A percentile compares a stretch with the other conserved stretches of the same genome.
phyloP scores from a whole-genome alignment of 345 rosid species.

The Populus davidiana region DNA sequence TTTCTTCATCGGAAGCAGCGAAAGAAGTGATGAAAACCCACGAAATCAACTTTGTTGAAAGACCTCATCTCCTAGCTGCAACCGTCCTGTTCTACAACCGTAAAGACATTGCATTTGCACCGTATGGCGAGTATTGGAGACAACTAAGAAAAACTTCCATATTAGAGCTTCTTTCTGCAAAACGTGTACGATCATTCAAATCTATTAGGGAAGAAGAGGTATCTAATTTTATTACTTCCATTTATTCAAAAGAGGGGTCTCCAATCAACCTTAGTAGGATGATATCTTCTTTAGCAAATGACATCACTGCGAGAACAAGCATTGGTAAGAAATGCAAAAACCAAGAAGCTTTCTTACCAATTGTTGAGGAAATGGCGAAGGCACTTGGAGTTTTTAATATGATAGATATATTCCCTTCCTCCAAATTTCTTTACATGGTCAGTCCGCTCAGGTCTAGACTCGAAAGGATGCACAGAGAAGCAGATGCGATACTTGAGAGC shows the following conservation, averaged over 20 bases:
- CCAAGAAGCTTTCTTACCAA: slow-evolving; percentile 15
- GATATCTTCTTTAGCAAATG: slow-evolving; percentile 10
- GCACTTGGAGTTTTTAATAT: slow-evolving; percentile 21
- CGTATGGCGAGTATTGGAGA: slow-evolving; percentile 31
- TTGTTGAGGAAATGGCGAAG: not conserved
- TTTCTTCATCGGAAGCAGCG: slow-evolving; percentile 29
- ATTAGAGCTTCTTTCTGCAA: slow-evolving; percentile 9
- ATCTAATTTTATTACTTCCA: not conserved
- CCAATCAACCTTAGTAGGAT: slow-evolving; percentile 16
- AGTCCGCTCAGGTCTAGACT: slow-evolving; percentile 19
- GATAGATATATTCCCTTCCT: slow-evolving; percentile 34
- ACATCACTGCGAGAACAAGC: slow-evolving; percentile 20
- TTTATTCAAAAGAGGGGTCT: slow-evolving; percentile 2
- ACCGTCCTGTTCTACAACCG: not conserved
- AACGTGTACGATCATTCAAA: slow-evolving; percentile 20
- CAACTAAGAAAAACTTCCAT: slow-evolving; percentile 25
- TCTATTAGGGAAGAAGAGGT: slow-evolving; percentile 18
- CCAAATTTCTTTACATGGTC: slow-evolving; percentile 13
- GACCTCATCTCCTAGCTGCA: not conserved
- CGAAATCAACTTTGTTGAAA: slow-evolving; percentile 21
- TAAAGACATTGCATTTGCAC: slow-evolving; percentile 11
- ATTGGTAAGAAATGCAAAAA: slow-evolving; percentile 23
- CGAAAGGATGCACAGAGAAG: slow-evolving; percentile 14
- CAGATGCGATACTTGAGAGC: slow-evolving; percentile 26
- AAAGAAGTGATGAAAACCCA: slow-evolving; percentile 32